phyloP scores from a whole-genome alignment of 73 alveolate species.

The Loxodes magnus region DNA sequence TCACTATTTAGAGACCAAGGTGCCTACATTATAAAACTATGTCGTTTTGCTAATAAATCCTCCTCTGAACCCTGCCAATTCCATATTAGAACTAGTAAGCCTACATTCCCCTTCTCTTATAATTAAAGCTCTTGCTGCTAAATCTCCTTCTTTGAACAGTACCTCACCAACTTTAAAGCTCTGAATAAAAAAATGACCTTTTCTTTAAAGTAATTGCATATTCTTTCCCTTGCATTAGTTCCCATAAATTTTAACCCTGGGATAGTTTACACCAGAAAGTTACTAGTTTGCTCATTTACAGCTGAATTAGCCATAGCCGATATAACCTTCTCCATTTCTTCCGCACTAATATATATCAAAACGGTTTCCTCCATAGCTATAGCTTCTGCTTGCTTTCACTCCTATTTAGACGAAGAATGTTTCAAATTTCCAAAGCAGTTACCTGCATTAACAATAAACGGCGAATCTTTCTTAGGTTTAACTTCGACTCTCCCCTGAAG shows the following conservation, averaged over 20 bases:
- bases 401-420: no score
- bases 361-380: no score
- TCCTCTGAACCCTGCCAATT: not conserved
- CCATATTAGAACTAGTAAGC: not conserved
- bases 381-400: no score
- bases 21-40: conserved; percentile 1
- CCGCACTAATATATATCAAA: no score
- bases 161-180: conserved; percentile 5
- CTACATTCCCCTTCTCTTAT: conserved; percentile 11
- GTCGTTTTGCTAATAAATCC: conserved; percentile 9
- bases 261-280: conserved; percentile 9
- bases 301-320: no score
- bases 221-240: conserved; percentile 3
- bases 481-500: no score
- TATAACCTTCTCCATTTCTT: no score
- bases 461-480: no score
- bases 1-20: conserved; percentile 6
- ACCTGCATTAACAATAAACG: no score
- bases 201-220: not conserved
- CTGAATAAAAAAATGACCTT: no score
- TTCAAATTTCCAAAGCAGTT: no score
- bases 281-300: no score
- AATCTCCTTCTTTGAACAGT: not conserved
- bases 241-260: conserved; percentile 9
- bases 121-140: conserved; percentile 6